Evolutionary conservation across 371 early-diverging fungal genomes (phyloP), one percentile per base, ranked within the genome.

Genomic region (Dentiscutata heterogama): DNA sequence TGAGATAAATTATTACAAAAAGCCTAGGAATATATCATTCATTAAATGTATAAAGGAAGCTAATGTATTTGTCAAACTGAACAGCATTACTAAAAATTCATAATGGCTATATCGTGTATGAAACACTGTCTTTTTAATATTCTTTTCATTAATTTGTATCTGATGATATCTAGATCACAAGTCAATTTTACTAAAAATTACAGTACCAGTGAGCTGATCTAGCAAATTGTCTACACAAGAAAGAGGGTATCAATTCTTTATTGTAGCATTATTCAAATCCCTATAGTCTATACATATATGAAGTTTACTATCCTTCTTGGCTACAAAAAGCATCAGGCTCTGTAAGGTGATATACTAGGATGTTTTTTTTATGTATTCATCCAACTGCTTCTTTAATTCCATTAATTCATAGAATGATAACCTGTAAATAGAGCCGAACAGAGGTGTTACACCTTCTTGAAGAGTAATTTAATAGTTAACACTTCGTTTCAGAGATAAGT

Each of bases 241-340:
- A 29, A 90, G 25, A 0, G 87, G 87, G 73, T 88, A 84, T 0
- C 84, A 61, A 70, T 91, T 86, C 42, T 85, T 84, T 14, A 85
- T 80, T 10, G 89, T 91, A 3, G 87, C 58, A 25, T 78, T 63
- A 79, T 92, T 91, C 2, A 91, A 67, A 0, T 82, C 87, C 31
- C 88, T 84, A 79, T 90, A 91, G 60, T 91, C 91, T 0, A 88
- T 78, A 71, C 90, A 91, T 25, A 89, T 35, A 0, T 88, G 83
- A 51, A 89, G 13, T 2, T 76, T 18, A 2, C 92, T 91, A 50
- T 89, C 87, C 54, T 91, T 91, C 82, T 93, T 91, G 3, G 82
- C 80, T 0, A 90, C 91, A 83, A 92, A 92, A 5, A 92, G 72
- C 1, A 91, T 84, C 7, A 93, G 92, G 91, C 86, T 1, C 90